Base-by-base conservation (phyloP, 176 grass and related monocot species). In the Puccinellia tenuiflora region DNA sequence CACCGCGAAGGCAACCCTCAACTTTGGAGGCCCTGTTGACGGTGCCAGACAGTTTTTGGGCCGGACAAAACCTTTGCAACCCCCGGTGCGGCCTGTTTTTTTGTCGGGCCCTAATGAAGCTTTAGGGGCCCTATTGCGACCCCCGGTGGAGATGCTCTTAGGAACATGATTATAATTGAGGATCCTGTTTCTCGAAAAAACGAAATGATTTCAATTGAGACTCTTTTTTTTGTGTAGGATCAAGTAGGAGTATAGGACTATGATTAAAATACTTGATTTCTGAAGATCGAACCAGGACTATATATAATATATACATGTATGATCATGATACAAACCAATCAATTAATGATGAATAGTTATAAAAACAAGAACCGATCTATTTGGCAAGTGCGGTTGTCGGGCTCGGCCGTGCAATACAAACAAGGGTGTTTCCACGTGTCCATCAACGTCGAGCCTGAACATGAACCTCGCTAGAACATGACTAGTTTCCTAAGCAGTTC, bases 401-500 rank as follows among this genome's bases (percentile, higher is more conserved):
- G 59, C 30, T 22, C 52, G 4, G 5, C 6, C 40, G 68, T 72
- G 68, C 69, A 48, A 30, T 60, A 78, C 82, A 40, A 12, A 73
- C 21, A 43, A 52, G 50, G 33, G 69, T 14, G 15, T 69, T 37
- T 69, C 50, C 77, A 29, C 69, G 69, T 60, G 87, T 89, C 82
- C 12, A 78, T 31, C 24, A 25, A 9, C 64, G n/a, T 9, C 5
- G 47, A 14, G 26, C 9, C 47, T 15, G 35, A 72, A 38, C 38
- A 87, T 68, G 70, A 71, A 40, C 51, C 25, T 10, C 0, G n/a
- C 24, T 63, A 5, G 12, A 30, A 30, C 21, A 66, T 55, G 55
- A 14, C 54, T 80, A 20, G 25, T 63, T 61, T 31, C 45, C 21
- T 88, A 35, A n/a, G 15, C 50, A 34, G 15, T 25, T 54, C 47